Base-by-base conservation (phyloP, 495 filamentous ascomycete species). In the Physcia stellaris region DNA sequence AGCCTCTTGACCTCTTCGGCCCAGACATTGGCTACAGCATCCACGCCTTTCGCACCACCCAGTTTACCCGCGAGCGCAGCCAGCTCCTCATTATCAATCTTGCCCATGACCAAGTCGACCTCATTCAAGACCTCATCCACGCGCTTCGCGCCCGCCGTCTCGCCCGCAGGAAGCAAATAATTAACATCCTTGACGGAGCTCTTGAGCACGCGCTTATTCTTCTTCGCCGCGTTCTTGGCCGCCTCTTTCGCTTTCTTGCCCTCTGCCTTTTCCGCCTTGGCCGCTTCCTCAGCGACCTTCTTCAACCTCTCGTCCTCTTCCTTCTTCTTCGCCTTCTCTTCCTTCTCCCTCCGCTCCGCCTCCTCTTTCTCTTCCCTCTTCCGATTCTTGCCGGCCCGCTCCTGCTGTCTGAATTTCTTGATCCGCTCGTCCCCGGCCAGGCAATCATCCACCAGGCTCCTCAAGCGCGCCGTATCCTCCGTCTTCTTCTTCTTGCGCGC, bases 401-500 rank as follows among this genome's bases (percentile, higher is more conserved):
- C 84, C 54, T 81, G 76, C 64, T 96, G 77, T 35, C 76, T 71
- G 83, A 98, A 98, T 50, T 74, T 76, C 84, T 92, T 94, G 71
- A 95, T 95, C 46, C 90, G 83, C 66, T 92, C 86, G 56, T 98
- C 90, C 30, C 70, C 64, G 35, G 75, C 75, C 19, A 84, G 71
- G 43, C 69, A 73, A 51, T 93, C 82, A 56, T 98, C 92, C 24
- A 98, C 75, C 31, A 96, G 62, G 59, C 83, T 78, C 47, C 87
- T 75, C 42, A 96, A 73, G 50, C 90, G 83, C 24, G 81, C 73
- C 48, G 79, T 92, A 60, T 98, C 90, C 73, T 98, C 90, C 15
- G 77, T 83, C 86, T 98, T 98, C 73, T 84, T 90, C 84, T 96
- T 96, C 60, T 87, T 85, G 57, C 90, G 84, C 26, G 85, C 80